Conservation (phyloP, 306 rosid genomes). For the Vigna angularis region DNA sequence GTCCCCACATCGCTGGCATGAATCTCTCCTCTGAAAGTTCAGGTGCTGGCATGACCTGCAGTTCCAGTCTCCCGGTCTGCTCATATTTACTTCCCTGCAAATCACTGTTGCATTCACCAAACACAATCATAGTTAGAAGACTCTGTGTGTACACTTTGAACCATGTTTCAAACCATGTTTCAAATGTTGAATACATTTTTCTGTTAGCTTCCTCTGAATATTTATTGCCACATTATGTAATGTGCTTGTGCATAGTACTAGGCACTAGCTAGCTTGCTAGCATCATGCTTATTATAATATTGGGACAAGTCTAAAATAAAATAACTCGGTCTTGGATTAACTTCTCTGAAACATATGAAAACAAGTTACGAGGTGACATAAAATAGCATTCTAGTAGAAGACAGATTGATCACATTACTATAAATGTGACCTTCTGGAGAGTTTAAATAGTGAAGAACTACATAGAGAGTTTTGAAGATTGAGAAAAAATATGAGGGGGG, state of each 20-base stretch:
- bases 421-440: neutral
- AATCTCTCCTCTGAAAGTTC: conserved; percentile 94
- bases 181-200: neutral
- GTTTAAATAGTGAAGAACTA: conserved; percentile 12
- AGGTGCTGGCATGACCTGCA: conserved; percentile 97
- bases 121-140: neutral
- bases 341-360: conserved; percentile 44
- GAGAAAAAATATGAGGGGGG: neutral
- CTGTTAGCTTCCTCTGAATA: neutral
- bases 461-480: neutral
- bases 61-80: conserved; percentile 99
- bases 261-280: conserved; percentile 39
- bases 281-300: conserved; percentile 29
- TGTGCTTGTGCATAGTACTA: conserved; percentile 32
- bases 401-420: conserved; percentile 35
- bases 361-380: conserved; percentile 44
- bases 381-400: conserved; percentile 6
- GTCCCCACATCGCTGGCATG: conserved; percentile 96
- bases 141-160: neutral
- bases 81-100: conserved; percentile 61
- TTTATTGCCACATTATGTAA: conserved; percentile 19
- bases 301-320: neutral
- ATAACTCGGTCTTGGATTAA: conserved; percentile 1
- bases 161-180: neutral
- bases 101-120: conserved; percentile 39